These are phyloP conservation scores for Suillus plorans DNA, from an alignment of 768 basidiomycete genomes.

Conservation along the genomic window DNA sequence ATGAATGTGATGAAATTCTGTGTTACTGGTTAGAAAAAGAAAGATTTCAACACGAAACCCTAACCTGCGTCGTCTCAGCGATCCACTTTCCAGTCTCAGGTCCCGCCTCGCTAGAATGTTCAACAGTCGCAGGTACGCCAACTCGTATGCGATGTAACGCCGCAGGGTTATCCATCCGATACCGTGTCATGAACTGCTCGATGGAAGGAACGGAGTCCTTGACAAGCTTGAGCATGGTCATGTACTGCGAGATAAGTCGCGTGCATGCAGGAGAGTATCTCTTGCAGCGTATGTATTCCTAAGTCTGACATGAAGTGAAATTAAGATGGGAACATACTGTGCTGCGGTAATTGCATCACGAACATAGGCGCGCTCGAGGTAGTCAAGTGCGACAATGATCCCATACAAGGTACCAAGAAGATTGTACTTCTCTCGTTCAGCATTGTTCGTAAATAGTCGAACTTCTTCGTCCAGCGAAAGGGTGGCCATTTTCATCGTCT, in stretches of 20 bases:
- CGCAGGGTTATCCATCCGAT: conserved; percentile 90
- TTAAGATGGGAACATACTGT: conserved; percentile 60
- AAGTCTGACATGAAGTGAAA: conserved; percentile 2
- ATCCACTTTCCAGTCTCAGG: conserved; percentile 97
- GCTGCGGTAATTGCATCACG: conserved; percentile 87
- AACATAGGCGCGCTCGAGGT: conserved; percentile 93
- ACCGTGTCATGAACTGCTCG: conserved; percentile 89
- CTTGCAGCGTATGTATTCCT: conserved; percentile 28
- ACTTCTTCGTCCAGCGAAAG: conserved; percentile 89
- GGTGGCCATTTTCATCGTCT: conserved; percentile 31
- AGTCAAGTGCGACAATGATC: conserved; percentile 89
- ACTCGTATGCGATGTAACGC: conserved; percentile 88
- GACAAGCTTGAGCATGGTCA: conserved; percentile 95
- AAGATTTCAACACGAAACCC: conserved; percentile 9
- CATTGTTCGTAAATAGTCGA: conserved; percentile 81
- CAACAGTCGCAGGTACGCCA: conserved; percentile 94
- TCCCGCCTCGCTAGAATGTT: conserved; percentile 90
- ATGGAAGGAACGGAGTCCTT: conserved; percentile 82
- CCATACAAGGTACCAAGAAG: conserved; percentile 88
- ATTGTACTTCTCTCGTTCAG: conserved; percentile 87
- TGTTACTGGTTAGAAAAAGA: neutral
- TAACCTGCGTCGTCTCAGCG: conserved; percentile 93
- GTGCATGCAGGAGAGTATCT: conserved; percentile 98
- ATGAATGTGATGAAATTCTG: conserved; percentile 98
- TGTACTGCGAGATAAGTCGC: conserved; percentile 92